A percentile compares a stretch with the other conserved stretches of the same genome.
phyloP scores from a whole-genome alignment of 441 rosid species.

The Sinapis alba region DNA sequence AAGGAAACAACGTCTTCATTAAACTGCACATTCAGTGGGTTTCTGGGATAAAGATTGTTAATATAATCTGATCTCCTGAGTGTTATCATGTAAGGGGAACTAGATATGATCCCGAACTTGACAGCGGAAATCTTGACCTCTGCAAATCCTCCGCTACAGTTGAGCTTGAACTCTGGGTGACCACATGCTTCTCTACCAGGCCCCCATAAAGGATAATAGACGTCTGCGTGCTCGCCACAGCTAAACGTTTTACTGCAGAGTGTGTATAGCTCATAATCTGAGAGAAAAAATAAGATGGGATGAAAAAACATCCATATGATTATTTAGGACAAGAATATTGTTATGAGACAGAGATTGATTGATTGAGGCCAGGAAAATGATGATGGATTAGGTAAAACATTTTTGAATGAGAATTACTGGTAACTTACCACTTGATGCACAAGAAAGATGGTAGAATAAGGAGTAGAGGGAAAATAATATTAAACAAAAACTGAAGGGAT shows the following conservation, averaged over 20 bases:
- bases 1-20: not conserved
- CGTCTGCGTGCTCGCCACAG: not conserved
- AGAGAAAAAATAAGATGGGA: not conserved
- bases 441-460: not conserved
- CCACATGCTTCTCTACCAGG: constrained; percentile 21
- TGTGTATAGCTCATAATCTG: not conserved
- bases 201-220: not conserved
- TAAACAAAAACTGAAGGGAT: not conserved
- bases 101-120: not conserved
- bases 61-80: constrained; percentile 37
- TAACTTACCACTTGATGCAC: constrained; percentile 8
- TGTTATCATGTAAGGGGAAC: not conserved
- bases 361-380: not conserved
- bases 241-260: not conserved
- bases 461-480: not conserved
- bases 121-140: constrained; percentile 5
- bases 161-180: constrained; percentile 23
- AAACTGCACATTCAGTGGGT: constrained; percentile 9
- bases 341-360: not conserved
- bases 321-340: not conserved
- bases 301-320: not conserved
- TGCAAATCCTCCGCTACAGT: not conserved
- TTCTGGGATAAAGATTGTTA: constrained; percentile 36
- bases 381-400: not conserved
- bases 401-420: not conserved